phyloP scores from a whole-genome alignment of 2,329 filamentous ascomycete species.

The Nannizziopsis barbatae region DNA sequence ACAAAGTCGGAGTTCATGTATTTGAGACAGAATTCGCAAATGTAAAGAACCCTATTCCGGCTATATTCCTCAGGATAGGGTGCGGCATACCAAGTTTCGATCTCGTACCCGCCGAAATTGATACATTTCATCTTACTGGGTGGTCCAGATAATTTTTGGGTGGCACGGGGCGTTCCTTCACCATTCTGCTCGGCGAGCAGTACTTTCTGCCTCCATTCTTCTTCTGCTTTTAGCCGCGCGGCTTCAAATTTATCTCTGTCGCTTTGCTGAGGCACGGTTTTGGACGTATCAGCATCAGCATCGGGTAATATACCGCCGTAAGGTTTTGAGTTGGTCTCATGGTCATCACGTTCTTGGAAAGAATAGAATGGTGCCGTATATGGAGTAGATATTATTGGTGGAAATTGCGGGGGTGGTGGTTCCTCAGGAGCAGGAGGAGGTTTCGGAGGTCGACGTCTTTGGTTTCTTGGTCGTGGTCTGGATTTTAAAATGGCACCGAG shows the following conservation, averaged over 20 bases:
- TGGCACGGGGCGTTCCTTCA: conserved; percentile 52
- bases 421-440: conserved; percentile 32
- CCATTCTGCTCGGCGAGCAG: conserved; percentile 51
- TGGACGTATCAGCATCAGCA: conserved; percentile 77
- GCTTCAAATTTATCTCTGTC: conserved; percentile 83
- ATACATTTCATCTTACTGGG: conserved; percentile 98
- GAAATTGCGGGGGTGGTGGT: conserved; percentile 45
- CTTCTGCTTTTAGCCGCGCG: conserved; percentile 80
- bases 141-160: conserved; percentile 67
- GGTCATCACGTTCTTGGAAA: conserved; percentile 77
- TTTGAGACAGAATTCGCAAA: conserved; percentile 97
- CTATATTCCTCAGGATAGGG: conserved; percentile 98
- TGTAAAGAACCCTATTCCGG: conserved; percentile 90
- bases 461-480: conserved; percentile 46
- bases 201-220: conserved; percentile 69
- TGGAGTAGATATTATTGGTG: conserved; percentile 48
- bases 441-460: conserved; percentile 39
- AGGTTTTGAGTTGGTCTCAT: conserved; percentile 82
- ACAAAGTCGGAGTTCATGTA: conserved; percentile 99
- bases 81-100: conserved; percentile 97
- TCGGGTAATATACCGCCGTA: conserved; percentile 91
- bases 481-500: conserved; percentile 50
- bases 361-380: conserved; percentile 76
- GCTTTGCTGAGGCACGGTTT: conserved; percentile 66
- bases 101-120: conserved; percentile 94